phyloP scores from a whole-genome alignment of 139 green algal genomes.

The Nannochloris sp. region DNA sequence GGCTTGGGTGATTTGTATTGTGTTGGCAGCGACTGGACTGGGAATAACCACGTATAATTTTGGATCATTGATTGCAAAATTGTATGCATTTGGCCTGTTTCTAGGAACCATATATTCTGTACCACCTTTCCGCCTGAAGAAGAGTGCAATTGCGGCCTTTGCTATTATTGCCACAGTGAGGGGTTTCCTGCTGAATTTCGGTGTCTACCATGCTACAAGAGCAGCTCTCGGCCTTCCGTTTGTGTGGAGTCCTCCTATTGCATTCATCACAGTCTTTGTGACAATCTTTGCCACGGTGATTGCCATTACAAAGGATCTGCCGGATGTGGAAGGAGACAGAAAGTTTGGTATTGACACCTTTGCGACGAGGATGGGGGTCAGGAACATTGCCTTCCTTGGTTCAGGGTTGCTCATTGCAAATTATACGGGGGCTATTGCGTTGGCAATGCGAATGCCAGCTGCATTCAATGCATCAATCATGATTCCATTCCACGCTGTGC shows the following conservation, averaged over 20 bases:
- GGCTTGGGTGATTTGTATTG: slow-evolving; percentile 62
- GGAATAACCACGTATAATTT: slow-evolving; percentile 73
- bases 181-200: slow-evolving; percentile 98
- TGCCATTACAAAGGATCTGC: slow-evolving; percentile 96
- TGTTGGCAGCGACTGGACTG: slow-evolving; percentile 64
- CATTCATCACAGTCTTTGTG: slow-evolving; percentile 96
- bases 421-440: slow-evolving; percentile 69
- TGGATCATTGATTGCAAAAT: slow-evolving; percentile 69
- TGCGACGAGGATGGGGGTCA: slow-evolving; percentile 75
- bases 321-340: slow-evolving; percentile 91
- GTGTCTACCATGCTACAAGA: slow-evolving; percentile 90
- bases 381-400: slow-evolving; percentile 44
- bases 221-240: slow-evolving; percentile 86
- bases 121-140: slow-evolving; percentile 90
- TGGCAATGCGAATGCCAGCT: slow-evolving; percentile 45
- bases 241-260: slow-evolving; percentile 72
- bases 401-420: slow-evolving; percentile 77
- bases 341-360: slow-evolving; percentile 88
- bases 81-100: slow-evolving; percentile 88
- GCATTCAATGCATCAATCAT: slow-evolving; percentile 71
- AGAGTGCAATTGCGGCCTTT: slow-evolving; percentile 86
- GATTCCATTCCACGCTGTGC: slow-evolving; percentile 63
- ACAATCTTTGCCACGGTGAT: slow-evolving; percentile 95
- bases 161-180: slow-evolving; percentile 95
- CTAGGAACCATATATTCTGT: slow-evolving; percentile 95